Evolutionary conservation across 2,329 filamentous ascomycete species (phyloP), one percentile per base, ranked within the genome.

Genomic region (Neonectria magnoliae): DNA sequence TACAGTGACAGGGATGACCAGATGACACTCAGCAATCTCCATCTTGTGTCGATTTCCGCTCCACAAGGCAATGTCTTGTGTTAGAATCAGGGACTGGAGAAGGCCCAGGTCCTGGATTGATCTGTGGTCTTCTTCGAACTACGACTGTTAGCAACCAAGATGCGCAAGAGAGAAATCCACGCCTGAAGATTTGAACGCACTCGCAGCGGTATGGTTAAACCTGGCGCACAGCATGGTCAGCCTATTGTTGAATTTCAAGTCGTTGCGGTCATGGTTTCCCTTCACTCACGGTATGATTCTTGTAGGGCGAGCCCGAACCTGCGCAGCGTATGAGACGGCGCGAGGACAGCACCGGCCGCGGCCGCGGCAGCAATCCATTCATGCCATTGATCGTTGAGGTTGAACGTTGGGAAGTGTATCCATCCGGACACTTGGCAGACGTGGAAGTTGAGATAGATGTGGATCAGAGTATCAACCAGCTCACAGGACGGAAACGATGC

Each of bases 401-500:
- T 83, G 42, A 91, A 85, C 0, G 87, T 87, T 1, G 87, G 84
- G 50, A 87, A 83, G 75, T 91, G 89, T 61, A 92, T 84, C 81
- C 85, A 91, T 50, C 83, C 81, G 51, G 86, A 87, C 0, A 88
- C 81, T 64, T 88, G 82, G 51, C 87, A 84, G 27, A 82, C 79
- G 47, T 89, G 86, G 1, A 83, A 82, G 1, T 86, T 85, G 20
- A 90, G 77, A 65, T 87, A 91, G 65, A 87, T 85, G 64, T 90
- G 86, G 13, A 90, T 81, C 60, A 91, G 80, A 10, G 84, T 87
- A 68, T 91, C 88, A 64, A 91, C 80, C 3, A 88, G 76, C 22
- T 87, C 85, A 18, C 87, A 82, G 1, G 87, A 88, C 0, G 88
- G 88, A 67, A 91, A 91, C 0, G 88, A 89, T 1, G 83, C 85